Evolutionary conservation across 2,329 filamentous ascomycete genomes (phyloP).

Genomic region (Orbilia ellipsospora): DNA sequence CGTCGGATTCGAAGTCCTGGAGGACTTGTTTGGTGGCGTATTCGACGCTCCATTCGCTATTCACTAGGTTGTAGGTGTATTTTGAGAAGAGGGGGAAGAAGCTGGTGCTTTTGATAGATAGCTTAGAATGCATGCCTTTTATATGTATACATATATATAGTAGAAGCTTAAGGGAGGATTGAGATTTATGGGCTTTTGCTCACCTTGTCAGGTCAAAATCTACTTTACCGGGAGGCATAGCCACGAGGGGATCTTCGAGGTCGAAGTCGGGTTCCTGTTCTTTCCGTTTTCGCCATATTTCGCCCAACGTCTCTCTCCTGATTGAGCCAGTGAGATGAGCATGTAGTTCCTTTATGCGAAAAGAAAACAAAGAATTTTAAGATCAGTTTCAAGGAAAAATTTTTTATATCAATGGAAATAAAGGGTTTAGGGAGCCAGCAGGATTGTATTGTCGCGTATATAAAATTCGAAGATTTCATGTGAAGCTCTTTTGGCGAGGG

Average conservation of each 20-base stretch:
- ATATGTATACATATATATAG: neutral
- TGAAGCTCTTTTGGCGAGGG: neutral
- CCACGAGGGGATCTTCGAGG: conserved; percentile 74
- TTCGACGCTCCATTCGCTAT: conserved; percentile 70
- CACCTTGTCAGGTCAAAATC: conserved; percentile 77
- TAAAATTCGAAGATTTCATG: neutral
- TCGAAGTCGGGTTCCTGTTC: conserved; percentile 66
- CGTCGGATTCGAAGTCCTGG: conserved; percentile 74
- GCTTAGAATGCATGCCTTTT: neutral
- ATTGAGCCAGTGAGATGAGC: conserved; percentile 85
- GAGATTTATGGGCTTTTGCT: conserved; percentile 58
- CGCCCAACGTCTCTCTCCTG: conserved; percentile 76
- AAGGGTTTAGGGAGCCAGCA: neutral
- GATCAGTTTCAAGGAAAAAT: conserved; percentile 52
- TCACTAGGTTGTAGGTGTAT: conserved; percentile 81
- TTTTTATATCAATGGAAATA: conserved; percentile 12
- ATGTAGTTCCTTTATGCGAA: conserved; percentile 70
- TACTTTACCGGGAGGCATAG: conserved; percentile 77
- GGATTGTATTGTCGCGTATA: neutral
- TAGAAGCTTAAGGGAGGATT: conserved; percentile 6
- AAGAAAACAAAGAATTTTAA: conserved; percentile 35
- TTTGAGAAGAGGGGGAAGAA: conserved; percentile 83
- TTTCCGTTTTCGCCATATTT: conserved; percentile 76
- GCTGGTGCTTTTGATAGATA: conserved; percentile 11
- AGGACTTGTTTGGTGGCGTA: conserved; percentile 75